Base-by-base conservation (phyloP, 2,329 filamentous ascomycete species). In the Paecilomyces fulvus region DNA sequence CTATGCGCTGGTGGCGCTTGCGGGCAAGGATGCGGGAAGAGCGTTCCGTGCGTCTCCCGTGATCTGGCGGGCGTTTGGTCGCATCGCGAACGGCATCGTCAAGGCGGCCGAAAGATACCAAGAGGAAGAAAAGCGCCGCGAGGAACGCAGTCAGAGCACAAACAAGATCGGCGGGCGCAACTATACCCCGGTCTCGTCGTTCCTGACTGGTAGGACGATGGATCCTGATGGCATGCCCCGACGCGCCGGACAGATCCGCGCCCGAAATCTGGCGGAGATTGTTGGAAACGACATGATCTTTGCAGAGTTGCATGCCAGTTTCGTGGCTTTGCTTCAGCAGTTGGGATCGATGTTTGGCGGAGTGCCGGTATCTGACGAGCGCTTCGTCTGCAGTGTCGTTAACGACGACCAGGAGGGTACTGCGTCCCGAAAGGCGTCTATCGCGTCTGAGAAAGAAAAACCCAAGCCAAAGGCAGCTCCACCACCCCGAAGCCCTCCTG, bases 251-350 rank as follows among this genome's bases (percentile, higher is more conserved):
- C 79, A 80, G 55, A 78, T 80, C 62, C 77, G 78, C 51, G 79
- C 80, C 21, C 77, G 81, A 59, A 80, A 79, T 55, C 69, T 84
- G n/a, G 76, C 78, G 12, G 81, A 84, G 64, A 82, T 84, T 52
- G 79, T 82, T 5, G 81, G 81, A 37, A 79, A 81, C 56, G 80
- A 81, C 57, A 77, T 79, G 67, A 80, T 84, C 61, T 84, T 84
- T 61, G 77, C 81, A 10, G 78, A 82, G 60, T 67, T 83, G 8
- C 81, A 84, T 65, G 76, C 75, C 30, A 72, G 79, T 55, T 83
- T 84, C 65, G 75, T 78, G 17, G 73, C 71, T n/a, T 63, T 80
- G n/a, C 64, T 80, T 6, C 74, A 76, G 57, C 74, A 77, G 57
- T 63, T 80, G 23, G 73, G 77, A 9, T 67, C 69, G 14, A 74